phyloP scores from a whole-genome alignment of 78 protist species.

The Trichosphaerium sp. region DNA sequence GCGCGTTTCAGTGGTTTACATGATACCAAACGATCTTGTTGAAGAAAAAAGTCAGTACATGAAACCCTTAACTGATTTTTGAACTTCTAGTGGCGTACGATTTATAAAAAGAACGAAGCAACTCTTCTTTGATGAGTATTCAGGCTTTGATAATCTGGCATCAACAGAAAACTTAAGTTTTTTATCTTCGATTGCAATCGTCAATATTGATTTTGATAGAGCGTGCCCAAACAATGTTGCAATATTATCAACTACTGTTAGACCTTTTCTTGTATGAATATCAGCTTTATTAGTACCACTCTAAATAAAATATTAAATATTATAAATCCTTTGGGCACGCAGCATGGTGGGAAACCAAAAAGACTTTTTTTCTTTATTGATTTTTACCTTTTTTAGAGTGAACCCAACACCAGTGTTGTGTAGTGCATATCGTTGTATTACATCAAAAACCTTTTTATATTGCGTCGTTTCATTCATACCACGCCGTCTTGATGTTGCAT shows the following conservation, averaged over 20 bases:
- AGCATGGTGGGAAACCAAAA: no score
- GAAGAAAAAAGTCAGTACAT: not conserved
- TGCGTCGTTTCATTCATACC: slow-evolving; percentile 45
- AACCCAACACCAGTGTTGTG: slow-evolving; percentile 29
- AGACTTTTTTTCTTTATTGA: not conserved
- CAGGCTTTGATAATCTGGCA: no score
- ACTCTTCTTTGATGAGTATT: no score
- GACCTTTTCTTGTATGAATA: not conserved
- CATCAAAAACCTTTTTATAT: slow-evolving; percentile 16
- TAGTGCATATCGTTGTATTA: slow-evolving; percentile 44
- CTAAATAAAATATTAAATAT: not conserved
- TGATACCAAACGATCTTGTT: slow-evolving; percentile 56
- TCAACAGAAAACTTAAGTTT: no score
- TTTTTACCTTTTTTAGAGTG: slow-evolving; percentile 21
- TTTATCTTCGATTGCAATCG: no score
- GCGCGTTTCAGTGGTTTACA: slow-evolving; percentile 7
- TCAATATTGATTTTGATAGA: no score
- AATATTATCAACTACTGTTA: no score
- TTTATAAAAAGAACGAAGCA: no score
- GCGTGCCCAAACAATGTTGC: no score
- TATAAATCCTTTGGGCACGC: no score
- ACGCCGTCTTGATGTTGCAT: no score
- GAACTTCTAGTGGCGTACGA: no score
- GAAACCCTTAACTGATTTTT: not conserved
- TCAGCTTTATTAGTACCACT: not conserved